phyloP scores from a whole-genome alignment of 192 early-diverging fungal species.

The Coemansia sp. region DNA sequence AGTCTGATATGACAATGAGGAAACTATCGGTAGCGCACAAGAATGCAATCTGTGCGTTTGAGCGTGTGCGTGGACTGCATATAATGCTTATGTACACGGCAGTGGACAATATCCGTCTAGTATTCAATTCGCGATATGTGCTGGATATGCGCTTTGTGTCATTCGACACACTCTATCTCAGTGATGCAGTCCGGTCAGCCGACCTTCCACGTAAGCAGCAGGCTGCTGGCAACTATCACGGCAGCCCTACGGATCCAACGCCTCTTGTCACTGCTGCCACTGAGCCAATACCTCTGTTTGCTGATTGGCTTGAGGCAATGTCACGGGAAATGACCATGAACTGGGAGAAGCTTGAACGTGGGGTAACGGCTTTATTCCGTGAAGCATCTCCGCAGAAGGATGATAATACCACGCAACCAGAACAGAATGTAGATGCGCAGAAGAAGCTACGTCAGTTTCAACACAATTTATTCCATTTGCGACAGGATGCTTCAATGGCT shows the following conservation, averaged over 20 bases:
- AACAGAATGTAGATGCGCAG: not conserved
- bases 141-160: conserved; percentile 47
- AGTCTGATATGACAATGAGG: conserved; percentile 32
- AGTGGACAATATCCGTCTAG: conserved; percentile 45
- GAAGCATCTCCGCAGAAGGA: conserved; percentile 4
- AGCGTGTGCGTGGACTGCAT: conserved; percentile 28
- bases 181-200: conserved; percentile 34
- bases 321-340: conserved; percentile 34
- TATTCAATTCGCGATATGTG: conserved; percentile 50
- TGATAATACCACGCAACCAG: not conserved
- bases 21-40: conserved; percentile 16
- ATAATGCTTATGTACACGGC: conserved; percentile 55
- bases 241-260: conserved; percentile 15
- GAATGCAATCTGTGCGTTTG: conserved; percentile 24
- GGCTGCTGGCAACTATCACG: not conserved
- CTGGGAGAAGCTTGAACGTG: conserved; percentile 36
- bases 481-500: conserved; percentile 28
- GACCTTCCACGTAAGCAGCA: conserved; percentile 8
- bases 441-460: conserved; percentile 30
- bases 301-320: conserved; percentile 44
- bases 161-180: conserved; percentile 33
- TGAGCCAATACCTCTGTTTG: conserved; percentile 51
- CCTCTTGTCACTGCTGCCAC: conserved; percentile 41
- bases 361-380: conserved; percentile 12
- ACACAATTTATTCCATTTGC: conserved; percentile 36